Percentiles rank a stretch among this genome's conserved stretches.
These are phyloP conservation scores for Scutellaria baicalensis DNA, from an alignment of 257 asterid genomes.

Conservation along the genomic window DNA sequence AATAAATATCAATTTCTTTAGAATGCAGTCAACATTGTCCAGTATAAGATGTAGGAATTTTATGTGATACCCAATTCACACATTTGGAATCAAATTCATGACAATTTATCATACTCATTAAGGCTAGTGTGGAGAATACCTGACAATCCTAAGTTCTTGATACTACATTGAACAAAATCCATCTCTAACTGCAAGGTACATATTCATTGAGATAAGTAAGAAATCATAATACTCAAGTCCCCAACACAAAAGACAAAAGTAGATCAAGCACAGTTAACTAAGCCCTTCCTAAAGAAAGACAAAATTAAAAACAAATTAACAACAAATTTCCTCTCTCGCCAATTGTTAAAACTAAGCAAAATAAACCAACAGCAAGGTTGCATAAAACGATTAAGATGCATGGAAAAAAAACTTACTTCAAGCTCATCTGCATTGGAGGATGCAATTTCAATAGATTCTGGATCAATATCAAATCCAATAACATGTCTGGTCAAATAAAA, in stretches of 20 bases:
- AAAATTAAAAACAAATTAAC: not conserved
- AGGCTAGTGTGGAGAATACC: conserved; percentile 33
- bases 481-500: conserved; percentile 47
- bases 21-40: too few relatives aligned
- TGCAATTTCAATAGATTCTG: conserved; percentile 87
- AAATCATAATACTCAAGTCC: not conserved
- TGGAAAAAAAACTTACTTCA: conserved; percentile 39
- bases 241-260: not conserved
- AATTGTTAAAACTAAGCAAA: not conserved
- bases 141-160: conserved; percentile 51
- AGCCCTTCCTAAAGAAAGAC: not conserved
- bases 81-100: not conserved
- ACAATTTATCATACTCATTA: not conserved
- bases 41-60: not conserved
- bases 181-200: not conserved
- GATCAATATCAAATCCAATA: conserved; percentile 72
- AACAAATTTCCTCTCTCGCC: not conserved
- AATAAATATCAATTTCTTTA: not conserved
- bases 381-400: not conserved
- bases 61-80: not conserved
- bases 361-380: not conserved
- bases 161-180: conserved; percentile 35
- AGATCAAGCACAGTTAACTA: not conserved
- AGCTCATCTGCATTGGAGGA: conserved; percentile 70
- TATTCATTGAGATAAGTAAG: not conserved